A percentile compares a stretch with the other conserved stretches of the same genome.
phyloP scores from a whole-genome alignment of 805 yeast species.

The Torulaspora franciscae region DNA sequence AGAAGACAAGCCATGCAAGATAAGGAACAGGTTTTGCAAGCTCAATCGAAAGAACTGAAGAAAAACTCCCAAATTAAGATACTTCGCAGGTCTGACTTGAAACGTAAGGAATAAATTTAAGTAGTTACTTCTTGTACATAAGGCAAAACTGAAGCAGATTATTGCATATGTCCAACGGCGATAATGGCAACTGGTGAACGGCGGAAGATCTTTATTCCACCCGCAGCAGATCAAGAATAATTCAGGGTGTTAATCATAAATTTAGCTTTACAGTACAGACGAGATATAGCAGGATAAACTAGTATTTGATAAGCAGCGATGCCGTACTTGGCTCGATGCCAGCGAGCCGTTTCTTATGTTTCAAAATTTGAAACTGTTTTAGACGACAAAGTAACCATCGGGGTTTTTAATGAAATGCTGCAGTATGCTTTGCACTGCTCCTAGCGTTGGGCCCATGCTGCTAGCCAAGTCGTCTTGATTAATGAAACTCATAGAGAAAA shows the following conservation, averaged over 20 bases:
- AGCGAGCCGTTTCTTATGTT: neutral
- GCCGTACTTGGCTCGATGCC: neutral
- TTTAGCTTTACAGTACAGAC: too few species aligned
- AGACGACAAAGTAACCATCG: constrained; percentile 29
- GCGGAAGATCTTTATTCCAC: neutral
- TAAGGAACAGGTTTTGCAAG: constrained; percentile 34
- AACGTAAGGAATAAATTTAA: constrained; percentile 10
- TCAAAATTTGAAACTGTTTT: neutral
- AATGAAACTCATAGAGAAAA: constrained; percentile 64
- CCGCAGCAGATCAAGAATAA: too few species aligned
- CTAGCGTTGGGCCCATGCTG: constrained; percentile 48
- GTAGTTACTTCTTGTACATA: constrained; percentile 9
- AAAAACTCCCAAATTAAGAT: constrained; percentile 29
- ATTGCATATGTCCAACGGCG: neutral
- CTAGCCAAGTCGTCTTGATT: constrained; percentile 40
- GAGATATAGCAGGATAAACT: too few species aligned
- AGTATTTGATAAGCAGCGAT: neutral
- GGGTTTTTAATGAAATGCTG: constrained; percentile 45
- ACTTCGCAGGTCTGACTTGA: constrained; percentile 27
- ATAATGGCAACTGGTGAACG: too few species aligned
- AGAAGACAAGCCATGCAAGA: constrained; percentile 37
- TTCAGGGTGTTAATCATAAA: too few species aligned
- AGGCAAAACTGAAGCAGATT: neutral
- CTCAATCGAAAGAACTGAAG: constrained; percentile 32
- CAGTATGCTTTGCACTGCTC: constrained; percentile 50